phyloP scores from a whole-genome alignment of 352 stramenopile genomes.

The Phytophthora lateralis region DNA sequence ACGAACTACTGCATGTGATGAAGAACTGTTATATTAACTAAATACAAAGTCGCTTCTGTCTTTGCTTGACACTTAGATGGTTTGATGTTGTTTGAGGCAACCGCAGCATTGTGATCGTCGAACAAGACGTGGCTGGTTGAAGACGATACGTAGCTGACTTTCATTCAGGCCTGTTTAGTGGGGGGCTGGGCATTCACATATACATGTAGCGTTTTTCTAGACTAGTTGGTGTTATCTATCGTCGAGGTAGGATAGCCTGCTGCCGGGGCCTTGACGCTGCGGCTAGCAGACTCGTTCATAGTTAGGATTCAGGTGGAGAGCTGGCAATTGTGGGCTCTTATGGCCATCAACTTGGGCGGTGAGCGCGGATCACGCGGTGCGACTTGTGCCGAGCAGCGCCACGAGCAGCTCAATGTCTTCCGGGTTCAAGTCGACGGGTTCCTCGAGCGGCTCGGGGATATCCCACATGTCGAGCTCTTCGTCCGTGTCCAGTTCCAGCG shows the following conservation, averaged over 20 bases:
- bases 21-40: conserved; percentile 41
- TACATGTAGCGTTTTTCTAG: conserved; percentile 18
- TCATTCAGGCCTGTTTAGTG: conserved; percentile 13
- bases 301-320: conserved; percentile 13
- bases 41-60: conserved; percentile 28
- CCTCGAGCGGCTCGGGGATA: conserved; percentile 32
- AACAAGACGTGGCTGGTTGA: too few relatives aligned
- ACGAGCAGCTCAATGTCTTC: conserved; percentile 41
- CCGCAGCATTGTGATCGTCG: not conserved
- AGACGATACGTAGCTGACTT: not conserved
- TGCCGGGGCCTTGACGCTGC: not conserved
- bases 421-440: conserved; percentile 30
- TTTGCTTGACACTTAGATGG: too few relatives aligned
- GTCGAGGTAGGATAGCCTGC: not conserved
- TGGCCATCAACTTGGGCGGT: not conserved
- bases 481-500: conserved; percentile 35
- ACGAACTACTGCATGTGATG: conserved; percentile 23
- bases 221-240: conserved; percentile 16
- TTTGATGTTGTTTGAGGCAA: not conserved
- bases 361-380: not conserved
- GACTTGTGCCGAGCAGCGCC: conserved; percentile 30
- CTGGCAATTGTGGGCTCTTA: not conserved
- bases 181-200: conserved; percentile 7
- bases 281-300: conserved; percentile 18
- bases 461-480: conserved; percentile 40